These are phyloP conservation scores for Ganoderma lingzhi DNA, from an alignment of 1,284 basidiomycete genomes.

Conservation along the genomic window DNA sequence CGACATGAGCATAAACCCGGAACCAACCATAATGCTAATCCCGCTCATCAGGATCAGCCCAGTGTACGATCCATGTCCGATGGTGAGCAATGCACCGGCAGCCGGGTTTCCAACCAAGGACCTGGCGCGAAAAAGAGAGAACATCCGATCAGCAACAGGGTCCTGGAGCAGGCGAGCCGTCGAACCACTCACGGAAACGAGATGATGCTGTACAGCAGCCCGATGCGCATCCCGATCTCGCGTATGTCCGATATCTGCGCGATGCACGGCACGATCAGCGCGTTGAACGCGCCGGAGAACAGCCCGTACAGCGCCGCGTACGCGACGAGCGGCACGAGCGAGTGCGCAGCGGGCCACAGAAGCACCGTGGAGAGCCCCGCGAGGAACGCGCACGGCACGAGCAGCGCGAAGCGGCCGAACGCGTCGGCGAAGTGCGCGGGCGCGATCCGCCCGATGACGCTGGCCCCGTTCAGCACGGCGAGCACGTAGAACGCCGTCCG, in stretches of 20 bases:
- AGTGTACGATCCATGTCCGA: constrained; percentile 55
- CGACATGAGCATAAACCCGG: constrained; percentile 59
- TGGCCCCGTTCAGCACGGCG: constrained; percentile 69
- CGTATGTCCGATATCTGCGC: constrained; percentile 53
- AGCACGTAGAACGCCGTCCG: constrained; percentile 55
- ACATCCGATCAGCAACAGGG: neutral
- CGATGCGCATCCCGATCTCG: constrained; percentile 67
- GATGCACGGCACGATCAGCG: constrained; percentile 44
- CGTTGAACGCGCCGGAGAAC: constrained; percentile 45
- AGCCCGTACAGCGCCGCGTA: constrained; percentile 66
- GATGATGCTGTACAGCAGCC: constrained; percentile 66
- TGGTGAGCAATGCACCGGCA: constrained; percentile 60
- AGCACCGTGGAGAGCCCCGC: constrained; percentile 63
- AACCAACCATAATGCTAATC: constrained; percentile 60
- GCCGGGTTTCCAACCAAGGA: constrained; percentile 66
- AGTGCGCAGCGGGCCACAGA: constrained; percentile 59
- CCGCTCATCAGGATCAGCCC: constrained; percentile 66
- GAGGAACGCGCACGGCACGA: constrained; percentile 66
- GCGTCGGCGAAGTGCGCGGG: constrained; percentile 70
- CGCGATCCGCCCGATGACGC: constrained; percentile 63
- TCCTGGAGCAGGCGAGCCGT: neutral
- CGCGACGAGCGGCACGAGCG: constrained; percentile 47
- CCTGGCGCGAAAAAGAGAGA: constrained; percentile 41
- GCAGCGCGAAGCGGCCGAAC: constrained; percentile 63
- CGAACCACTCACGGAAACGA: constrained; percentile 68